phyloP scores from a whole-genome alignment of 1,284 basidiomycete species.

The Phenoliferia sp. region DNA sequence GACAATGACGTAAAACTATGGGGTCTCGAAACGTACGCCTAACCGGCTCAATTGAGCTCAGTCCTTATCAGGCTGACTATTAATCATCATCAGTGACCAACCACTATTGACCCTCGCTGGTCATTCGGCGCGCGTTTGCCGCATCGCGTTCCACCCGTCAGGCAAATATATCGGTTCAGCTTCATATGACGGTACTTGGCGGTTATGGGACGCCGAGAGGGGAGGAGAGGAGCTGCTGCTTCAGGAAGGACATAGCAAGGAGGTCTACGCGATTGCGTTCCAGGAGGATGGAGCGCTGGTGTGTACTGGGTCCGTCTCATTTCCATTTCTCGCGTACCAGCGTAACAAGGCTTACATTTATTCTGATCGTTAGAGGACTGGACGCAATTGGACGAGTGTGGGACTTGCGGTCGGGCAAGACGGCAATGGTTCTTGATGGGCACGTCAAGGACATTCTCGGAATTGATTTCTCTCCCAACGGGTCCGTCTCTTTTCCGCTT shows the following conservation, averaged over 20 bases:
- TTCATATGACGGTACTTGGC: conserved; percentile 97
- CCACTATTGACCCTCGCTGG: conserved; percentile 79
- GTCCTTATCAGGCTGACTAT: neutral
- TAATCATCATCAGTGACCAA: conserved; percentile 53
- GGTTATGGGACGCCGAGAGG: conserved; percentile 83
- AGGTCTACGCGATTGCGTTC: conserved; percentile 91
- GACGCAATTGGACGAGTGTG: conserved; percentile 96
- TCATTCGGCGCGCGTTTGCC: conserved; percentile 83
- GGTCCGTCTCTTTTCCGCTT: conserved; percentile 51
- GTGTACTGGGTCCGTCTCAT: conserved; percentile 71
- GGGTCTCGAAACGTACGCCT: conserved; percentile 70
- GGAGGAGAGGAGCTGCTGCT: conserved; percentile 74
- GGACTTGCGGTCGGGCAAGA: conserved; percentile 91
- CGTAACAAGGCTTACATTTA: neutral
- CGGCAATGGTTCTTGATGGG: conserved; percentile 96
- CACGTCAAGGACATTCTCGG: conserved; percentile 91
- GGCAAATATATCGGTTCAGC: conserved; percentile 89
- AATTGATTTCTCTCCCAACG: conserved; percentile 91
- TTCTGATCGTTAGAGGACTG: conserved; percentile 60
- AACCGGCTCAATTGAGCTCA: neutral
- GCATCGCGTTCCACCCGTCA: conserved; percentile 92
- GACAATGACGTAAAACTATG: conserved; percentile 83
- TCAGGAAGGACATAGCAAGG: conserved; percentile 96
- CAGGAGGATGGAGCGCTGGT: conserved; percentile 90
- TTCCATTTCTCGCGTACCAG: conserved; percentile 21